Conservation (phyloP, 306 rosid species). For the Vigna unguiculata region DNA sequence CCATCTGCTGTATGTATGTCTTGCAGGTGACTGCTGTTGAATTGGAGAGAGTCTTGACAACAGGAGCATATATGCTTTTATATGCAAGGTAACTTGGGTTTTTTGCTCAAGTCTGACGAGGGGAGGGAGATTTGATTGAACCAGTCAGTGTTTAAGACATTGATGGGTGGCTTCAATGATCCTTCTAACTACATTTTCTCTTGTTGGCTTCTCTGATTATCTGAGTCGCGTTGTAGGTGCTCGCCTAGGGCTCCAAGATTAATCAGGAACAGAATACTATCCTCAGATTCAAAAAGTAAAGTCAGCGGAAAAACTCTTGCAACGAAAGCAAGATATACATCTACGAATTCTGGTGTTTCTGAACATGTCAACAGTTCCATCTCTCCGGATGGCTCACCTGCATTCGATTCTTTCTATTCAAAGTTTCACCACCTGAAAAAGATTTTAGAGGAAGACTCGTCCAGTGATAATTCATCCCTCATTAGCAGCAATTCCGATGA, state of each 20-base stretch:
- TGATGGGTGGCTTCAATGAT: slow-evolving; percentile 14
- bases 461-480: slow-evolving; percentile 90
- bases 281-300: slow-evolving; percentile 62
- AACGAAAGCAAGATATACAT: slow-evolving; percentile 48
- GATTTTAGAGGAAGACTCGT: slow-evolving; percentile 79
- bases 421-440: slow-evolving; percentile 55
- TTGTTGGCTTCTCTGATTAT: slow-evolving; percentile 38
- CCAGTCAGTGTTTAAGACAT: no score
- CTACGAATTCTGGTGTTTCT: slow-evolving; percentile 45
- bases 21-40: slow-evolving; percentile 81
- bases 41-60: slow-evolving; percentile 73
- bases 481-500: slow-evolving; percentile 81
- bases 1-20: slow-evolving; percentile 5
- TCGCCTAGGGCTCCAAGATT: slow-evolving; percentile 90
- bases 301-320: slow-evolving; percentile 51
- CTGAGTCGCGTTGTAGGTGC: slow-evolving; percentile 64
- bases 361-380: slow-evolving; percentile 41
- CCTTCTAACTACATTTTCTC: slow-evolving; percentile 22
- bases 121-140: background rate
- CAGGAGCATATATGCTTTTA: slow-evolving; percentile 95
- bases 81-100: slow-evolving; percentile 75
- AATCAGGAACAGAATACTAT: slow-evolving; percentile 60
- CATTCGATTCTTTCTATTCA: slow-evolving; percentile 56
- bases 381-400: slow-evolving; percentile 50
- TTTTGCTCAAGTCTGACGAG: background rate